These are phyloP conservation scores for Phylloporus sp. DNA, from an alignment of 768 basidiomycete genomes.

Conservation along the genomic window DNA sequence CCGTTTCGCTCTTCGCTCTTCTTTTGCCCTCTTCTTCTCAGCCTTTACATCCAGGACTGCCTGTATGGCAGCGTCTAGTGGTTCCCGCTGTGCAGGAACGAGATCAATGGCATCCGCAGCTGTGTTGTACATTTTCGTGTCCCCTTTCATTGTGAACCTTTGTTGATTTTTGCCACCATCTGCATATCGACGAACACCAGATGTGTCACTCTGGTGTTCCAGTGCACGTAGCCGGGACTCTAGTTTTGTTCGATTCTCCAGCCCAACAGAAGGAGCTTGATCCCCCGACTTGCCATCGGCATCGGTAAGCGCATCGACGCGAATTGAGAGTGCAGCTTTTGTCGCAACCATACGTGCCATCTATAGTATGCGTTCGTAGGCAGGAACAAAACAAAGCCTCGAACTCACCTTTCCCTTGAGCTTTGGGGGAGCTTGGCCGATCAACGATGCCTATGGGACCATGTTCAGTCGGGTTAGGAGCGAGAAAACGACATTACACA, in stretches of 20 bases:
- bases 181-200: constrained; percentile 64
- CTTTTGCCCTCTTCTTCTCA: constrained; percentile 79
- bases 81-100: constrained; percentile 80
- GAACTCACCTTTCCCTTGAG: constrained; percentile 86
- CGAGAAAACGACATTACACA: constrained; percentile 34
- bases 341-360: constrained; percentile 99
- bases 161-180: constrained; percentile 65
- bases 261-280: constrained; percentile 78
- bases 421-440: constrained; percentile 96
- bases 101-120: constrained; percentile 80
- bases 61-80: constrained; percentile 71
- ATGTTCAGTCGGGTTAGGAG: constrained; percentile 1
- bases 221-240: constrained; percentile 89
- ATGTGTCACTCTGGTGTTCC: constrained; percentile 75
- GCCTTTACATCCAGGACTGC: constrained; percentile 79
- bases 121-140: constrained; percentile 80
- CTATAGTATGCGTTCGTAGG: constrained; percentile 32
- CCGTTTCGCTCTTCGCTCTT: constrained; percentile 72
- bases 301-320: constrained; percentile 95
- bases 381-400: background rate
- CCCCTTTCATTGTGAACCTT: constrained; percentile 78
- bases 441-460: constrained; percentile 72
- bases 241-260: constrained; percentile 92
- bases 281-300: constrained; percentile 85
- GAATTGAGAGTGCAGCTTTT: constrained; percentile 94